Evolutionary conservation across 2,329 filamentous ascomycete species (phyloP).

Genomic region (Calonectria pauciramosa): DNA sequence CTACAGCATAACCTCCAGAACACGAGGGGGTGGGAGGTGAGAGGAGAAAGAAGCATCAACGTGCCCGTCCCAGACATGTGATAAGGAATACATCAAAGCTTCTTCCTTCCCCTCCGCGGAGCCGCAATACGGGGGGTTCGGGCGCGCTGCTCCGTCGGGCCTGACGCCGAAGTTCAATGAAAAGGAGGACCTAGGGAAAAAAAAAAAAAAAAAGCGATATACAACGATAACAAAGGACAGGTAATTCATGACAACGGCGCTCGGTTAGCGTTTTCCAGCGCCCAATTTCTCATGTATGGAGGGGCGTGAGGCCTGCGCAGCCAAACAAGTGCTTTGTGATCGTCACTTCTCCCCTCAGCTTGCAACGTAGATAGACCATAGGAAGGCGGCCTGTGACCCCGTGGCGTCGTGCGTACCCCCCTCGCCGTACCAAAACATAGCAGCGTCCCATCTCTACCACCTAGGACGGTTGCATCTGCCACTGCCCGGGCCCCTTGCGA

Average conservation of each 20-base stretch:
- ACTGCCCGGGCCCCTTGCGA: neutral
- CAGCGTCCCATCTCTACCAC: neutral
- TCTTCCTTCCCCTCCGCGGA: neutral
- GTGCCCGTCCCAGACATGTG: neutral
- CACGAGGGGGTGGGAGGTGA: neutral
- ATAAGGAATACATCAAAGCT: neutral
- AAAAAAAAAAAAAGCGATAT: neutral
- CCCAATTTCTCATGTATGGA: neutral
- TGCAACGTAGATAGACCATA: neutral
- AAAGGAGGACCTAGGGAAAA: neutral
- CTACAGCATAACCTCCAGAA: neutral
- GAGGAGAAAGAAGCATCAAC: neutral
- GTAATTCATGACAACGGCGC: neutral
- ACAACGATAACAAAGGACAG: neutral
- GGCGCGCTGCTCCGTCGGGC: neutral
- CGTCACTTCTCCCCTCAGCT: neutral
- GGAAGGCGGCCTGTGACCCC: neutral
- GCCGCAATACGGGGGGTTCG: neutral
- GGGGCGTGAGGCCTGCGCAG: neutral
- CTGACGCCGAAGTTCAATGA: neutral
- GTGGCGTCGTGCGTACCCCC: neutral
- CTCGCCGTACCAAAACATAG: neutral
- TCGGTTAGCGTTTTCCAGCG: neutral
- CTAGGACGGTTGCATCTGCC: neutral
- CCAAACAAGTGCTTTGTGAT: neutral